These are phyloP conservation scores for Pulveroboletus sp. DNA, from an alignment of 768 basidiomycete species.

Conservation along the genomic window DNA sequence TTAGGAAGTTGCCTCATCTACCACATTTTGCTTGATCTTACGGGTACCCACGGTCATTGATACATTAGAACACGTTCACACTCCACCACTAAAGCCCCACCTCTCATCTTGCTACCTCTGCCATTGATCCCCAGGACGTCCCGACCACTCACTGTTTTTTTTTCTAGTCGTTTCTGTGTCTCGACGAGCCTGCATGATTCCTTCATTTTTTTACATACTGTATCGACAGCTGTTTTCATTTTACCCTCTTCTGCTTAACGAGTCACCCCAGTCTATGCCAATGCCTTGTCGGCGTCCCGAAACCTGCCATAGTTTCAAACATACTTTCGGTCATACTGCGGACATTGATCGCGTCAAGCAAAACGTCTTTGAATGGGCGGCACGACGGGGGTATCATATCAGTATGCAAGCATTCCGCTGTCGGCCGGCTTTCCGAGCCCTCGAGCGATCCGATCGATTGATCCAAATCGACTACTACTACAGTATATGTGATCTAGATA, in stretches of 20 bases:
- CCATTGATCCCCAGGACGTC: slow-evolving; percentile 1
- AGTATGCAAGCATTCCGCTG: neutral
- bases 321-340: neutral
- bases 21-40: slow-evolving; percentile 5
- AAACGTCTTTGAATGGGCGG: no score
- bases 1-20: slow-evolving; percentile 10
- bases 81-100: no score
- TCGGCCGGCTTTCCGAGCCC: neutral
- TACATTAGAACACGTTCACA: slow-evolving; percentile 29
- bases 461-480: slow-evolving; percentile 1
- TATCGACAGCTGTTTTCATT: slow-evolving; percentile 24
- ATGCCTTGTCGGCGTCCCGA: neutral
- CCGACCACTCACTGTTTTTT: slow-evolving; percentile 12
- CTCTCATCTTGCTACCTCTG: slow-evolving; percentile 14
- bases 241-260: slow-evolving; percentile 13
- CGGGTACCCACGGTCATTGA: slow-evolving; percentile 12
- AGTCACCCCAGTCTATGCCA: slow-evolving; percentile 2
- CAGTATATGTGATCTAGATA: neutral
- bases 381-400: neutral
- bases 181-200: slow-evolving; percentile 6
- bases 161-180: slow-evolving; percentile 7
- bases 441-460: neutral
- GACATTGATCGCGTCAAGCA: neutral
- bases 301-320: neutral
- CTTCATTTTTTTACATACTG: slow-evolving; percentile 16